Percentiles rank a stretch among this genome's conserved stretches.
These are phyloP conservation scores for Stemphylium beticola DNA, from an alignment of 2,329 filamentous ascomycete genomes.

Conservation along the genomic window DNA sequence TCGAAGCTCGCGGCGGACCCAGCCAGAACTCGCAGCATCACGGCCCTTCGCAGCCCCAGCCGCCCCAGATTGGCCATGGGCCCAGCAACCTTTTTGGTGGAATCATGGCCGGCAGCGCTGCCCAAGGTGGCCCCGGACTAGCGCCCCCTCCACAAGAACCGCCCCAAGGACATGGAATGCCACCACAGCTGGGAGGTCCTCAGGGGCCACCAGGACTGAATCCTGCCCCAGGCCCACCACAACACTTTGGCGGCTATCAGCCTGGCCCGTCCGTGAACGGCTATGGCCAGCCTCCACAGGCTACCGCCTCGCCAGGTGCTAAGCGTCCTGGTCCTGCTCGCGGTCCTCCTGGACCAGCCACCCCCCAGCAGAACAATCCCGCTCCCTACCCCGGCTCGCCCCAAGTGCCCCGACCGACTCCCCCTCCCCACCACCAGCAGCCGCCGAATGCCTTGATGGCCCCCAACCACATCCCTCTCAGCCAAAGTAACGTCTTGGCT, in stretches of 20 bases:
- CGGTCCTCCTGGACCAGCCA: slow-evolving; percentile 71
- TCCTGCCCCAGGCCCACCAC: slow-evolving; percentile 63
- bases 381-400: slow-evolving; percentile 90
- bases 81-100: slow-evolving; percentile 90
- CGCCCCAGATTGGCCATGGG: slow-evolving; percentile 84
- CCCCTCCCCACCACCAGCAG: slow-evolving; percentile 57
- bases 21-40: slow-evolving; percentile 76
- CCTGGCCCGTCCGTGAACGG: slow-evolving; percentile 69
- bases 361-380: slow-evolving; percentile 88
- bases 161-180: slow-evolving; percentile 64
- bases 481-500: slow-evolving; percentile 70
- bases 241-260: slow-evolving; percentile 74
- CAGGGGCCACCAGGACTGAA: slow-evolving; percentile 75
- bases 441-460: slow-evolving; percentile 39
- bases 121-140: slow-evolving; percentile 82
- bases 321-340: slow-evolving; percentile 72
- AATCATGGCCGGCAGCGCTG: slow-evolving; percentile 88
- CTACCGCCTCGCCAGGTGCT: slow-evolving; percentile 83
- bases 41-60: slow-evolving; percentile 81
- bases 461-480: slow-evolving; percentile 55
- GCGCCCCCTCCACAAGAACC: slow-evolving; percentile 71
- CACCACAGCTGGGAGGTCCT: slow-evolving; percentile 69
- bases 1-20: slow-evolving; percentile 73
- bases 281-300: slow-evolving; percentile 83
- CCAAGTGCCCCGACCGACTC: slow-evolving; percentile 78